These are phyloP conservation scores for Chondrostereum purpureum DNA, from an alignment of 1,284 basidiomycete species.

Conservation along the genomic window DNA sequence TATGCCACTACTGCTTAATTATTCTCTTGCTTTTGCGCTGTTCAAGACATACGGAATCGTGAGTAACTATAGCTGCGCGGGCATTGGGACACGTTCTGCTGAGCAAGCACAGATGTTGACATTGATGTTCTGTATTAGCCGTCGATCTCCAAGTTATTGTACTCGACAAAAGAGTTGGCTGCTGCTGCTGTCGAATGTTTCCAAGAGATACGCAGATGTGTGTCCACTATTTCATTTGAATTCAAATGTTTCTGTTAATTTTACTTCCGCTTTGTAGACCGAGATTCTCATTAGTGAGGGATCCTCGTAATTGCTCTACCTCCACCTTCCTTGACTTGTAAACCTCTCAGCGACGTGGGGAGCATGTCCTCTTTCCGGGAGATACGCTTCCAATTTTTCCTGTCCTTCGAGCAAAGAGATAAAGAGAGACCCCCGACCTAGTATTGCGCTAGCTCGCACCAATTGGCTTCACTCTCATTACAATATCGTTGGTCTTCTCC, in stretches of 20 bases:
- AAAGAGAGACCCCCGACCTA: slow-evolving; percentile 32
- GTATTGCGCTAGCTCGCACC: slow-evolving; percentile 36
- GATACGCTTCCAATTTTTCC: background rate
- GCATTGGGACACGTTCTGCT: background rate
- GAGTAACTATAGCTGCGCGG: slow-evolving; percentile 15
- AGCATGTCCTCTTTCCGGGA: slow-evolving; percentile 30
- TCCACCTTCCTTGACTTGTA: background rate
- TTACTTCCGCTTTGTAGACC: slow-evolving; percentile 23
- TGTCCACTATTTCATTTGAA: slow-evolving; percentile 13
- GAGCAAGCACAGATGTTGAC: too few species aligned
- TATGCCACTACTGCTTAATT: slow-evolving; percentile 33
- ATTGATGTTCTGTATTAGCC: slow-evolving; percentile 34
- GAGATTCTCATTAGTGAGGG: slow-evolving; percentile 31
- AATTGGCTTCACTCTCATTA: slow-evolving; percentile 43
- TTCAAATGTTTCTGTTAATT: background rate
- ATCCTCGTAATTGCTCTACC: background rate
- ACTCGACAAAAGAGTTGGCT: slow-evolving; percentile 30
- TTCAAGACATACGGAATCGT: slow-evolving; percentile 46
- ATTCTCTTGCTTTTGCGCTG: slow-evolving; percentile 35
- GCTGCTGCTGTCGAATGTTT: slow-evolving; percentile 26
- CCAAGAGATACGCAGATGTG: slow-evolving; percentile 39
- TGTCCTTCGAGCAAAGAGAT: background rate
- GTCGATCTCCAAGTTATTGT: slow-evolving; percentile 34
- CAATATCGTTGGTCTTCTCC: slow-evolving; percentile 28
- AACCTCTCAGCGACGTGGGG: slow-evolving; percentile 27